These are phyloP conservation scores for Phanerochaete sordida DNA, from an alignment of 768 basidiomycete genomes.

Conservation along the genomic window DNA sequence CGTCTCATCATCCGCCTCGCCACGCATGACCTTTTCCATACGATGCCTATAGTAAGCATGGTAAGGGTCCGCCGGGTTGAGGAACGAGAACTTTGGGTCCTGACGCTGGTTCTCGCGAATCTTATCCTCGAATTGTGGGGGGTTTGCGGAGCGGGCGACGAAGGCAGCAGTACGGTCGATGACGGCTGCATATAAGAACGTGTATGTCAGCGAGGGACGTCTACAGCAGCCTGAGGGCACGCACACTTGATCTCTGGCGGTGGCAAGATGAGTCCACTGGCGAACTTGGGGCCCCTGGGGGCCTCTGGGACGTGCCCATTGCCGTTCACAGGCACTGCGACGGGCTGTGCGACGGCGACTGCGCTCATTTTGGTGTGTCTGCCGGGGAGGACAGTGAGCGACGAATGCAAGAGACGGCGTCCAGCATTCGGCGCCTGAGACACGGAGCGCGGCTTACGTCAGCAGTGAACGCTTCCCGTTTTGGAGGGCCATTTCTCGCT, in stretches of 20 bases:
- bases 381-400: background rate
- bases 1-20: constrained; percentile 57
- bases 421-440: background rate
- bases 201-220: background rate
- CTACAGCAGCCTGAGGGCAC: constrained; percentile 21
- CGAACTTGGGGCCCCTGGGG: constrained; percentile 44
- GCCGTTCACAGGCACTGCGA: constrained; percentile 37
- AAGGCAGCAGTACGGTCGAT: constrained; percentile 93
- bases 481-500: constrained; percentile 10
- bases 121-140: constrained; percentile 92
- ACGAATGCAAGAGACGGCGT: background rate
- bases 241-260: constrained; percentile 93
- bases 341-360: constrained; percentile 5
- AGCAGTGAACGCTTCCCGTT: constrained; percentile 15
- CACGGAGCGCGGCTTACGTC: constrained; percentile 18
- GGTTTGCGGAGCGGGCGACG: constrained; percentile 92
- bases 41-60: constrained; percentile 97
- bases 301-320: constrained; percentile 40
- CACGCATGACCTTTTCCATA: constrained; percentile 77
- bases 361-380: constrained; percentile 12
- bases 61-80: constrained; percentile 95
- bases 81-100: constrained; percentile 98
- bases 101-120: constrained; percentile 94
- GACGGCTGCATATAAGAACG: constrained; percentile 52
- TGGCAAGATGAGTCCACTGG: constrained; percentile 88